Base-by-base conservation (phyloP, 305 asterid genomes). In the Fraxinus sp. region DNA sequence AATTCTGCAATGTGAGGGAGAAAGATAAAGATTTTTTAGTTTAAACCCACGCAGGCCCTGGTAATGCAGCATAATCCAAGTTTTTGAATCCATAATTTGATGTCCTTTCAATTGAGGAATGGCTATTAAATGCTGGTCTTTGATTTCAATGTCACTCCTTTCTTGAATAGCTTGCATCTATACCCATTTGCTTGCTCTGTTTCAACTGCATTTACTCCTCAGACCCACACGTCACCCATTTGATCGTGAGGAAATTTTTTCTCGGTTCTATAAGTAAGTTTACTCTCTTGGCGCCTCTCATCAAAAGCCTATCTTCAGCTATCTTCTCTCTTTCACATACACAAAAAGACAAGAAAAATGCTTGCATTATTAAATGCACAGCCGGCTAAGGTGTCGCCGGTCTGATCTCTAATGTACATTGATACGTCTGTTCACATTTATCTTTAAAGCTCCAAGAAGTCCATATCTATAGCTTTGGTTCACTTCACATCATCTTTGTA, bases 401-500 rank as follows among this genome's bases (percentile, higher is more conserved):
- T 78, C 82, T 36, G 73, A 59, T 83, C 84, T 77, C 83, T 57
- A 35, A 79, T 88, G 49, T 81, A 80, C 83, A 78, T 83, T 83
- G 89, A 68, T 72, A 83, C 88, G 97, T 93, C 97, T 83, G 88
- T 88, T 90, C 93, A 81, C 89, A 82, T 85, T 87, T 82, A 84
- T 87, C 79, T 81, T 36, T 76, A 64, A 76, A 68, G 16, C 6
- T 83, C 84, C 73, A 30, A 71, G 26, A 13, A 66, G 77, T 62
- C 41, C 79, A 74, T 18, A 52, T 72, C 55, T 71, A 30, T 46
- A 75, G 57, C 55, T 76, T 77, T 39, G 74, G 78, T 18, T 52
- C 24, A 52, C 24, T 28, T n/a, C 64, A n/a, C 24, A 5, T 16
- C 64, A 4, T 52, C 9, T 52, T 52, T 52, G 62, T 52, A 16